Evolutionary conservation across 176 grass and related monocot species (phyloP).

Genomic region (Lolium multiflorum): DNA sequence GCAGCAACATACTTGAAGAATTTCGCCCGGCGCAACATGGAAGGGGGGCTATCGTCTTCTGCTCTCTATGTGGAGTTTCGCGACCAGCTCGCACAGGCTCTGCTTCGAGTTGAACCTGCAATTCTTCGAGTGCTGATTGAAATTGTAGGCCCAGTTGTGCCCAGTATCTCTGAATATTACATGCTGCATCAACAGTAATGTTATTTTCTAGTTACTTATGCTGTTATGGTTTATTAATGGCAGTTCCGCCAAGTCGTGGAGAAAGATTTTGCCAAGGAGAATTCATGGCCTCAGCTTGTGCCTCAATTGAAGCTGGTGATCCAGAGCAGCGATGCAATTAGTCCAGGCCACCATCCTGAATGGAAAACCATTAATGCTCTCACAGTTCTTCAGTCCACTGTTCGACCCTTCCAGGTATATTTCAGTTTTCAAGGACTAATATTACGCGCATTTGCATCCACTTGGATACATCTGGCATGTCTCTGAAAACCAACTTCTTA

Average conservation of each 20-base stretch:
- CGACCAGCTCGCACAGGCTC: slow-evolving; percentile 57
- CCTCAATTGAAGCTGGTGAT: slow-evolving; percentile 75
- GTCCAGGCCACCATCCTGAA: slow-evolving; percentile 56
- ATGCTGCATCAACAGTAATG: not conserved
- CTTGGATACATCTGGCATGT: not conserved
- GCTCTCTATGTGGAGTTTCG: slow-evolving; percentile 58
- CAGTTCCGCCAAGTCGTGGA: slow-evolving; percentile 66
- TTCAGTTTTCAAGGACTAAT: not conserved
- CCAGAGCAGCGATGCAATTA: slow-evolving; percentile 68
- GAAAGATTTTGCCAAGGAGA: slow-evolving; percentile 84
- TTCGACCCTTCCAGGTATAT: slow-evolving; percentile 86
- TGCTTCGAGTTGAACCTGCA: slow-evolving; percentile 65
- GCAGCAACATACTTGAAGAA: slow-evolving; percentile 84
- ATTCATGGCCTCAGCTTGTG: slow-evolving; percentile 84
- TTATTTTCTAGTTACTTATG: not conserved
- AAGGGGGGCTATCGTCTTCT: slow-evolving; percentile 40
- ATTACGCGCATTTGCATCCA: not conserved
- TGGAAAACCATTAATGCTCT: slow-evolving; percentile 90
- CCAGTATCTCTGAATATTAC: not conserved
- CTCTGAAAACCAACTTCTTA: slow-evolving; percentile 18
- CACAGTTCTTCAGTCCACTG: slow-evolving; percentile 66
- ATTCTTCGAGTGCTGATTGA: slow-evolving; percentile 80
- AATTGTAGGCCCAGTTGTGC: slow-evolving; percentile 56
- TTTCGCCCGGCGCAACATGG: slow-evolving; percentile 45
- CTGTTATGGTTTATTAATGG: slow-evolving; percentile 24